Evolutionary conservation across 2,329 filamentous ascomycete genomes (phyloP).

Genomic region (Fusarium mangiferae): DNA sequence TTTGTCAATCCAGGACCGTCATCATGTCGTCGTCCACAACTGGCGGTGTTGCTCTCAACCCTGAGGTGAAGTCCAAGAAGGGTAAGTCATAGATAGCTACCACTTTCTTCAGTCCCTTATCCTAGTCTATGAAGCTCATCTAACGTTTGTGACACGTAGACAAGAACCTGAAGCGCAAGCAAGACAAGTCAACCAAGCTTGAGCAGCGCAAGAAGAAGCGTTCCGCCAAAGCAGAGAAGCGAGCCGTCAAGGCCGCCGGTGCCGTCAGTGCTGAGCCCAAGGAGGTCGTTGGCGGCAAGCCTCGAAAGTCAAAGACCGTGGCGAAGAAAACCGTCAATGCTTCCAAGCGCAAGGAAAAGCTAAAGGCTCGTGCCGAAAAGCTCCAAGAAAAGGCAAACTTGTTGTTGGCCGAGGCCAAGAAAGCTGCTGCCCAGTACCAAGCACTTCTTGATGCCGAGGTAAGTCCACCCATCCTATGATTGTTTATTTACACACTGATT

Average conservation of each 20-base stretch:
- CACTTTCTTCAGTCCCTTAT: not conserved
- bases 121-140: not conserved
- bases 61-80: constrained; percentile 32
- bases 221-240: constrained; percentile 50
- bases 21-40: constrained; percentile 30
- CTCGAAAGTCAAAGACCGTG: constrained; percentile 39
- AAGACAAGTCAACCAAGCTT: constrained; percentile 21
- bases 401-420: constrained; percentile 54
- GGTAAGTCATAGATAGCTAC: constrained; percentile 11
- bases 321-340: constrained; percentile 46
- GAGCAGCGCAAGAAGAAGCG: constrained; percentile 52
- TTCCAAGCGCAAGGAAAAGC: constrained; percentile 52
- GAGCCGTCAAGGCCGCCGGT: constrained; percentile 48
- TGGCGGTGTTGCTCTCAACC: constrained; percentile 22
- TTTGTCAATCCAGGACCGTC: constrained; percentile 1
- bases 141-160: constrained; percentile 20
- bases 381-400: constrained; percentile 47
- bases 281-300: constrained; percentile 44
- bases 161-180: constrained; percentile 25
- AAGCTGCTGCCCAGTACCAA: constrained; percentile 45
- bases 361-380: constrained; percentile 53
- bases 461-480: constrained; percentile 1
- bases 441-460: constrained; percentile 40
- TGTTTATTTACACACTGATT: constrained; percentile 1
- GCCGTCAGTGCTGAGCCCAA: constrained; percentile 46